Evolutionary conservation across 2,329 filamentous ascomycete species (phyloP).

Genomic region (Cordyceps militaris): DNA sequence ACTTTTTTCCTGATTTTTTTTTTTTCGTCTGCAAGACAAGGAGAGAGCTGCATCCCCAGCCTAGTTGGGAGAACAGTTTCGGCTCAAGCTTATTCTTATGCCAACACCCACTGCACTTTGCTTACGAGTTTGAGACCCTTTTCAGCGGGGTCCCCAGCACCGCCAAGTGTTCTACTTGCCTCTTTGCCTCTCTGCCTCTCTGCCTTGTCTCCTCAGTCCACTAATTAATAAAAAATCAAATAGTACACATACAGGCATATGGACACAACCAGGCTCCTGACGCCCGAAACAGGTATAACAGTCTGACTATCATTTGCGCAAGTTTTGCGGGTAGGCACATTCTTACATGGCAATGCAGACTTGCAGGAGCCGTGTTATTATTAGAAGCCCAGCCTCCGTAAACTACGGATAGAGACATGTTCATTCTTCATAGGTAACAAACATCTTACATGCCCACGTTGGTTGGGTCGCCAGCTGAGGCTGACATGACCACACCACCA

Average conservation of each 20-base stretch:
- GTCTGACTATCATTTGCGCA: neutral
- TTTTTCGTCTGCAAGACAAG: neutral
- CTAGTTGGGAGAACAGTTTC: no score
- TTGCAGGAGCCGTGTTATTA: neutral
- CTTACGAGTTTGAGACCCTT: neutral
- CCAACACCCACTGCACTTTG: no score
- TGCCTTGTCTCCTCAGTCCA: no score
- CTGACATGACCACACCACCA: neutral
- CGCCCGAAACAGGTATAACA: neutral
- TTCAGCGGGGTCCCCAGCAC: neutral
- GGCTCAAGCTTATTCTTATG: no score
- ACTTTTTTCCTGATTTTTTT: neutral
- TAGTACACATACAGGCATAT: no score
- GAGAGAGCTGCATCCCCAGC: no score
- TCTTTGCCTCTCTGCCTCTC: no score
- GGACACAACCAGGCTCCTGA: neutral
- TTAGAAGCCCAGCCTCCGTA: neutral
- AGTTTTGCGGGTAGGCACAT: neutral
- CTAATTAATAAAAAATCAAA: neutral
- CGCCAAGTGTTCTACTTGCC: no score
- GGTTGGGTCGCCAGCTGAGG: neutral
- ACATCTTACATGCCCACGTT: no score
- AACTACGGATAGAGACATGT: neutral
- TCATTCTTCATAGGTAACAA: neutral
- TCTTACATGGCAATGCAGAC: neutral